Evolutionary conservation across 192 early-diverging fungal genomes (phyloP).

Genomic region (Coemansia sp.): DNA sequence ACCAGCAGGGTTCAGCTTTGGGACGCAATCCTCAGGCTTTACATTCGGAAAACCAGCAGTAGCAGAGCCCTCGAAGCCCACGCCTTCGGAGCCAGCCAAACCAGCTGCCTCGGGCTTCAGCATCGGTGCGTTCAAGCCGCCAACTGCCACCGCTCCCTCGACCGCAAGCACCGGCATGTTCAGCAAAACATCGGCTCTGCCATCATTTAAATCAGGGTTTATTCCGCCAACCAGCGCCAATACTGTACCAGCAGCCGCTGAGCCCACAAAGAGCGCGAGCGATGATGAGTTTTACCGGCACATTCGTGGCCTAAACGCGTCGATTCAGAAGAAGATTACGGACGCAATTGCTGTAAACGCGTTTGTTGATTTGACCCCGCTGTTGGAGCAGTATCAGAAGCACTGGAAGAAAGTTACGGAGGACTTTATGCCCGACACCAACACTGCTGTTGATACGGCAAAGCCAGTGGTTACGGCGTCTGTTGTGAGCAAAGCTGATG

Average conservation of each 20-base stretch:
- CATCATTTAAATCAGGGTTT: background rate
- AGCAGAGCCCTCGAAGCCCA: background rate
- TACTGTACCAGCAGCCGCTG: background rate
- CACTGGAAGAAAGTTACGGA: slow-evolving; percentile 36
- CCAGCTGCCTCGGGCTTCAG: slow-evolving; percentile 13
- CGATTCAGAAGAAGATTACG: slow-evolving; percentile 38
- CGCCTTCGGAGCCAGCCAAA: background rate
- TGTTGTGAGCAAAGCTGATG: background rate
- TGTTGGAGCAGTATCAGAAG: slow-evolving; percentile 40
- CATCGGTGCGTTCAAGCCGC: slow-evolving; percentile 43
- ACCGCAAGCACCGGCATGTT: background rate
- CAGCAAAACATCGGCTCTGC: background rate
- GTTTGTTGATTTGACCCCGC: slow-evolving; percentile 46
- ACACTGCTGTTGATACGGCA: background rate
- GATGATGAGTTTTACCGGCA: slow-evolving; percentile 38
- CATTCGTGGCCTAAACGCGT: slow-evolving; percentile 53
- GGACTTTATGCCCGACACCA: background rate
- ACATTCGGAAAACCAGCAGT: slow-evolving; percentile 7
- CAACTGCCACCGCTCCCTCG: slow-evolving; percentile 10
- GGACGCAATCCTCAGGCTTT: background rate
- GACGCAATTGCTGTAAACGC: slow-evolving; percentile 32
- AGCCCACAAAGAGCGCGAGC: background rate
- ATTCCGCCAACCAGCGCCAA: background rate
- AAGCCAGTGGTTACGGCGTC: background rate
- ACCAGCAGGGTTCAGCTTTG: slow-evolving; percentile 20